These are phyloP conservation scores for Picea sitchensis DNA, from an alignment of 75 land plant genomes.

Conservation along the genomic window DNA sequence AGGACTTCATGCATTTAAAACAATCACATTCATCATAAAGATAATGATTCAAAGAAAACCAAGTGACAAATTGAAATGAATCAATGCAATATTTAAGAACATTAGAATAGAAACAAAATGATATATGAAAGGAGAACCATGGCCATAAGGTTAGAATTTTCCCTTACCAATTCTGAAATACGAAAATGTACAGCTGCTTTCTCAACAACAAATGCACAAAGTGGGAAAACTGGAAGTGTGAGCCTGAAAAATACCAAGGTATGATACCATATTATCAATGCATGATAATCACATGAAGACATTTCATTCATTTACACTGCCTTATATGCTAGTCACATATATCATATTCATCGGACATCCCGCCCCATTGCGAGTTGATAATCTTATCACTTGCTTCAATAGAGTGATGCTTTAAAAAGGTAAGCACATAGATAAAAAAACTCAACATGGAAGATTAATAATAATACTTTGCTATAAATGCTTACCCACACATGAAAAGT, in stretches of 20 bases:
- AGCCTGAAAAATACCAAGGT: conserved; percentile 40
- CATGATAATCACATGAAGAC: background rate
- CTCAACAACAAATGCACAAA: conserved; percentile 67
- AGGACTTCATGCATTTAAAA: background rate
- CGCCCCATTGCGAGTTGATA: too few relatives aligned
- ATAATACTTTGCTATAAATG: conserved; percentile 14
- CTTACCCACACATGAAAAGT: conserved; percentile 91
- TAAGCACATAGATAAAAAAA: conserved; percentile 15
- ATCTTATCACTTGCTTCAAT: too few relatives aligned
- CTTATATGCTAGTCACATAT: background rate
- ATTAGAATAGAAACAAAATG: background rate
- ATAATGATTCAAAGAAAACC: background rate
- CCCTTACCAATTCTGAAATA: conserved; percentile 65
- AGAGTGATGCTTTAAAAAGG: background rate
- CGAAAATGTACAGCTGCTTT: conserved; percentile 42
- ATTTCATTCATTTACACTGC: background rate
- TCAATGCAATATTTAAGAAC: background rate
- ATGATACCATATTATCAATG: background rate
- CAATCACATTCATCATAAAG: background rate
- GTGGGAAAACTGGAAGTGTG: conserved; percentile 59
- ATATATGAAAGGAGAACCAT: background rate
- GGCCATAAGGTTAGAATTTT: background rate
- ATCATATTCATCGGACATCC: too few relatives aligned
- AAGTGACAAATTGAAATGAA: background rate
- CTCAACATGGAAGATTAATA: conserved; percentile 7